Conservation (phyloP, 1,139 yeast species). For the Candida labiduridarum region DNA sequence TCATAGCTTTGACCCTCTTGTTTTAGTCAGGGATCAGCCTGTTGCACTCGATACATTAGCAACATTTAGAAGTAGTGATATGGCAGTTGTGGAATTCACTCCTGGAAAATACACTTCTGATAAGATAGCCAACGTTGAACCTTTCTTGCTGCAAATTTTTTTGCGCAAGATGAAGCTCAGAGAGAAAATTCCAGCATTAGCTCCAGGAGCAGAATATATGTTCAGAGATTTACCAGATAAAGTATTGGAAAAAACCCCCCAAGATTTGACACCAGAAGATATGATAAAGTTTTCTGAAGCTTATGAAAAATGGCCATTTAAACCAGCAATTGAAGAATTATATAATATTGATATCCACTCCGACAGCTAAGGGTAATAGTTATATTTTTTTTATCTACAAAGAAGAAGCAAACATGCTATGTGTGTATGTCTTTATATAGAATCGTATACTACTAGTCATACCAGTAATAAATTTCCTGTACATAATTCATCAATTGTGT, state of each 20-base stretch:
- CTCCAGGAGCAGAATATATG: constrained; percentile 83
- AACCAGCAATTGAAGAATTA: constrained; percentile 47
- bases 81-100: constrained; percentile 58
- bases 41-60: constrained; percentile 26
- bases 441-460: background rate
- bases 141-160: constrained; percentile 50
- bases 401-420: constrained; percentile 14
- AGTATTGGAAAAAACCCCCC: constrained; percentile 47
- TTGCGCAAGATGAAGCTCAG: constrained; percentile 23
- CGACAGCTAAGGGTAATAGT: no score
- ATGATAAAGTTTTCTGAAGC: constrained; percentile 49
- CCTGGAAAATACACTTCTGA: constrained; percentile 59
- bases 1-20: constrained; percentile 38
- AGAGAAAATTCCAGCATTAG: constrained; percentile 57
- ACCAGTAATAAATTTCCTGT: background rate
- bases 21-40: constrained; percentile 43
- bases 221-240: constrained; percentile 30
- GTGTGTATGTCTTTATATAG: background rate
- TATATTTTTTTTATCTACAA: background rate
- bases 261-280: constrained; percentile 57
- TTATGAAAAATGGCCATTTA: constrained; percentile 83
- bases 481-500: background rate
- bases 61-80: constrained; percentile 25
- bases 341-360: constrained; percentile 14
- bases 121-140: constrained; percentile 67